Evolutionary conservation across 331 rosid species (phyloP).

Genomic region (Pyrus hybrid): DNA sequence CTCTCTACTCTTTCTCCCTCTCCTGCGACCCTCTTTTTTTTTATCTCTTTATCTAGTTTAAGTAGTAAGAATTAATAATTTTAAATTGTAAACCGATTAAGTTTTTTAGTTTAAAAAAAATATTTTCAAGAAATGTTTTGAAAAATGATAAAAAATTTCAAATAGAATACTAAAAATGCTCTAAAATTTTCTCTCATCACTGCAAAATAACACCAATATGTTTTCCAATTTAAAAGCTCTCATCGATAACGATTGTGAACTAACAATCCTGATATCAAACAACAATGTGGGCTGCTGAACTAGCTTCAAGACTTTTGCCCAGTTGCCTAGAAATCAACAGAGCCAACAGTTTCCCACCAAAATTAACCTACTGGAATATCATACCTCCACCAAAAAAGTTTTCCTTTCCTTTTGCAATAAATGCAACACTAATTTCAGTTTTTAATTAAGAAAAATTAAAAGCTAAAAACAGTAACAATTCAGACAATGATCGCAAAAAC

Average conservation of each 20-base stretch:
- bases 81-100: no score
- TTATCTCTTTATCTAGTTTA: no score
- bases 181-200: neutral
- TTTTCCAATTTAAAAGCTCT: neutral
- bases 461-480: neutral
- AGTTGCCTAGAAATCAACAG: conserved; percentile 3
- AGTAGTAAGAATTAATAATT: no score
- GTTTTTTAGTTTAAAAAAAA: no score
- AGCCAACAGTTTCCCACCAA: neutral
- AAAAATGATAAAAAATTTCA: no score
- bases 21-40: no score
- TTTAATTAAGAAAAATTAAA: neutral
- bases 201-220: neutral
- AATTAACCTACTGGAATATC: neutral
- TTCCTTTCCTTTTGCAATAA: neutral
- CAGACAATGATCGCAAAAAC: neutral
- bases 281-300: neutral
- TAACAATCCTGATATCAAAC: neutral
- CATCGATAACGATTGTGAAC: neutral
- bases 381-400: neutral
- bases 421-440: neutral
- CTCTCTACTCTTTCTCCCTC: no score
- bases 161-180: no score
- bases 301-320: neutral
- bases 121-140: no score